Conservation (phyloP, 345 rosid species). For the Mercurialis annua region DNA sequence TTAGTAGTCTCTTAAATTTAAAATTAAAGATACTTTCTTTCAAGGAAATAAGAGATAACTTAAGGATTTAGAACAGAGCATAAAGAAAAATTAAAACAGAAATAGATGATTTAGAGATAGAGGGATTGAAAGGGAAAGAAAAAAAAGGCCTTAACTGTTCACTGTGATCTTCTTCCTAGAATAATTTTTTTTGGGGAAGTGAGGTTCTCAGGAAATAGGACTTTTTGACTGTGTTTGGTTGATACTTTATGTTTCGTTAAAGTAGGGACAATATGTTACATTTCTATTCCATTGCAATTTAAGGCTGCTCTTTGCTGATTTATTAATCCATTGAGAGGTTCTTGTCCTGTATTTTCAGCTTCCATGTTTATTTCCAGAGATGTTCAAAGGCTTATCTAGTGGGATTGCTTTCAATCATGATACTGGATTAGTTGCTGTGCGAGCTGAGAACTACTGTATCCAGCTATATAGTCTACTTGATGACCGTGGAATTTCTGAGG, state of each 20-base stretch:
- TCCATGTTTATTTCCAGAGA: conserved; percentile 60
- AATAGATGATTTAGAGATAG: background rate
- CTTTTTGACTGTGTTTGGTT: background rate
- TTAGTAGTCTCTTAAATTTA: background rate
- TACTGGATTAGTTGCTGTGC: conserved; percentile 71
- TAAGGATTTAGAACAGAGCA: background rate
- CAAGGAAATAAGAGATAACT: background rate
- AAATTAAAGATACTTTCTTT: background rate
- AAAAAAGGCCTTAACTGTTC: background rate
- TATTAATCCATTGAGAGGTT: background rate
- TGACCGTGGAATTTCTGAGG: conserved; percentile 86
- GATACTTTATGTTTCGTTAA: background rate
- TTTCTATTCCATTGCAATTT: background rate
- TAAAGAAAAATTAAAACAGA: background rate
- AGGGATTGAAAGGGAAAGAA: background rate
- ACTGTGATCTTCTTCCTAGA: background rate
- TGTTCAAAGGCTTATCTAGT: conserved; percentile 36
- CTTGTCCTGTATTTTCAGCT: conserved; percentile 45
- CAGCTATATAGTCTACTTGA: conserved; percentile 81
- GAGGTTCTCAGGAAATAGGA: background rate
- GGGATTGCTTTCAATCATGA: conserved; percentile 65
- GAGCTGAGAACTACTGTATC: conserved; percentile 72
- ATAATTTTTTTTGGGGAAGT: background rate
- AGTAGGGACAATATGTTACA: background rate
- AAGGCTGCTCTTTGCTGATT: background rate